These are phyloP conservation scores for Pleurotus ostreatus DNA, from an alignment of 768 basidiomycete genomes.

Conservation along the genomic window DNA sequence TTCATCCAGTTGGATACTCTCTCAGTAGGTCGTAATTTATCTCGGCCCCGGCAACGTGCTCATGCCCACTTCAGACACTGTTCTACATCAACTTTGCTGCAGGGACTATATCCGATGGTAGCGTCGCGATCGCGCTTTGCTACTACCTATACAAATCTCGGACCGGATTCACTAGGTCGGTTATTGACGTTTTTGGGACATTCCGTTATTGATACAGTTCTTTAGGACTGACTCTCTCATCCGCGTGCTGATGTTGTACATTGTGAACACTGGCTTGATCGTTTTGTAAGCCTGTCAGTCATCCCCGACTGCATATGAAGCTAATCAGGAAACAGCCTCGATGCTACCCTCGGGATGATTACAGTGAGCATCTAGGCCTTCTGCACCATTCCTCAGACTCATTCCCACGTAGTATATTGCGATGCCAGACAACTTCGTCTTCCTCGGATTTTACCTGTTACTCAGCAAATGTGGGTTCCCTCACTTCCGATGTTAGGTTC, in stretches of 20 bases:
- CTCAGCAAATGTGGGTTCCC: slow-evolving; percentile 6
- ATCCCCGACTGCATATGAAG: no score
- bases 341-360: slow-evolving; percentile 8
- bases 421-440: slow-evolving; percentile 8
- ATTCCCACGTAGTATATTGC: slow-evolving; percentile 1
- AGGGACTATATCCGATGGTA: slow-evolving; percentile 46
- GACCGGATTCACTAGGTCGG: slow-evolving; percentile 48
- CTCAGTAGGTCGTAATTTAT: slow-evolving; percentile 26
- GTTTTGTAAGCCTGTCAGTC: neutral
- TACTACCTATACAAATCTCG: slow-evolving; percentile 43
- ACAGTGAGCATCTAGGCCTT: neutral
- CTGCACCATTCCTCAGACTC: neutral
- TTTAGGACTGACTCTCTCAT: slow-evolving; percentile 36
- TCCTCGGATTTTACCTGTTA: slow-evolving; percentile 9
- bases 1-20: slow-evolving; percentile 32
- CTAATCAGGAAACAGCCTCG: neutral
- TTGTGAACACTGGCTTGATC: slow-evolving; percentile 39
- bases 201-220: neutral
- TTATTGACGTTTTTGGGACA: neutral
- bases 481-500: neutral
- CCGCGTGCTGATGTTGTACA: slow-evolving; percentile 40
- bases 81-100: slow-evolving; percentile 51
- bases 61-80: slow-evolving; percentile 28
- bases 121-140: slow-evolving; percentile 45
- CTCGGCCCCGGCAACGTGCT: no score